Conservation (phyloP, 2,329 filamentous ascomycete genomes). For the Diaporthe sp. region DNA sequence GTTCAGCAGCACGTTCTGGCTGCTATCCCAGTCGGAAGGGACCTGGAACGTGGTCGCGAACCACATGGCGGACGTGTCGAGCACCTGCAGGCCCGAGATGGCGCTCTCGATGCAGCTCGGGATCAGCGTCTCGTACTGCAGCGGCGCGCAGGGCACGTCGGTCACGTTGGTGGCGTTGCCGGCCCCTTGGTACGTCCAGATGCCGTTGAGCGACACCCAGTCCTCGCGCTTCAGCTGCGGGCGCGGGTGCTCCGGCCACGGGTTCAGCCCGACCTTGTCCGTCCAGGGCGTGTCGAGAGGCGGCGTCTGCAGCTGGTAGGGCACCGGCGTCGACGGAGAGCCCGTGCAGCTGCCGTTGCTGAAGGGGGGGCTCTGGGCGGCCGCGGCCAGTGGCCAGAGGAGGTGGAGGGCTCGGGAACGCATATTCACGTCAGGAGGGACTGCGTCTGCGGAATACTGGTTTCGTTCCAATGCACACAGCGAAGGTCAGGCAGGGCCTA, state of each 20-base stretch:
- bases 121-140: conserved; percentile 56
- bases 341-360: not conserved
- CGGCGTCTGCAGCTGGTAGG: conserved; percentile 56
- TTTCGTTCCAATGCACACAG: not conserved
- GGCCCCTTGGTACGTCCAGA: conserved; percentile 67
- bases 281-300: conserved; percentile 68
- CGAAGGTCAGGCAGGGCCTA: not conserved
- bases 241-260: conserved; percentile 71
- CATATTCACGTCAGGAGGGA: not conserved
- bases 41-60: conserved; percentile 66
- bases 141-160: conserved; percentile 46
- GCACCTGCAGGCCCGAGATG: conserved; percentile 63
- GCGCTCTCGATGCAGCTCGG: conserved; percentile 61
- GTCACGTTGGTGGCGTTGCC: conserved; percentile 42
- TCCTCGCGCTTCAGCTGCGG: conserved; percentile 67
- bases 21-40: conserved; percentile 59
- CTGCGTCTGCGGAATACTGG: not conserved
- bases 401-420: not conserved
- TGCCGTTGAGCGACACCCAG: conserved; percentile 71
- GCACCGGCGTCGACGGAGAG: conserved; percentile 37
- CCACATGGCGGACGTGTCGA: conserved; percentile 61
- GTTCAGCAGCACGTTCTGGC: conserved; percentile 63
- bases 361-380: not conserved
- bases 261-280: conserved; percentile 63
- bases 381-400: conserved; percentile 21